Conservation (phyloP, 176 grass and related monocot species). For the Oryza coarctata region DNA sequence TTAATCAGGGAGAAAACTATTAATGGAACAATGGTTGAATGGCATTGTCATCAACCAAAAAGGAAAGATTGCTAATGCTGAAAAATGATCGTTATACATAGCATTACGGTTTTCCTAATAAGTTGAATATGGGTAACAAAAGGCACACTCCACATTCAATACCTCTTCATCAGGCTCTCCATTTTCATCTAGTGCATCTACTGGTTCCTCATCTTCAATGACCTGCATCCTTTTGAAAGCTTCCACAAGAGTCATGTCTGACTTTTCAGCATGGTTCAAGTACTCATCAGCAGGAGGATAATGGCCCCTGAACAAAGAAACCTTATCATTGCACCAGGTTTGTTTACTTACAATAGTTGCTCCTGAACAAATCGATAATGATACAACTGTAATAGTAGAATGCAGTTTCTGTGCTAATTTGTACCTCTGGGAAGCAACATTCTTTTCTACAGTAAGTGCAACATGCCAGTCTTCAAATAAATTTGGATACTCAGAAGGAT, state of each 20-base stretch:
- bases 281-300: conserved; percentile 83
- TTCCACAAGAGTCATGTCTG: conserved; percentile 71
- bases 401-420: background rate
- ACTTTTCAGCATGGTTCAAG: conserved; percentile 64
- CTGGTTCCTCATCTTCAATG: conserved; percentile 56
- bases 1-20: conserved; percentile 11
- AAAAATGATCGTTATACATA: conserved; percentile 20
- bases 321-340: conserved; percentile 21
- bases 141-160: conserved; percentile 21
- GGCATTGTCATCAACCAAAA: background rate
- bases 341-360: background rate
- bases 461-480: conserved; percentile 95
- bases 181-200: conserved; percentile 65
- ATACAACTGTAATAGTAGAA: background rate
- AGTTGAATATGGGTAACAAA: background rate
- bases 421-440: conserved; percentile 58
- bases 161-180: conserved; percentile 67
- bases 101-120: background rate
- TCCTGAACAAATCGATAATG: background rate
- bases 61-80: background rate
- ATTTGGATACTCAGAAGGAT: conserved; percentile 95
- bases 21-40: background rate
- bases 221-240: conserved; percentile 90
- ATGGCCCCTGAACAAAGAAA: conserved; percentile 53
- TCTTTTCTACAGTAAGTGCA: conserved; percentile 76